These are phyloP conservation scores for Craterostigma plantagineum DNA, from an alignment of 257 asterid species.

Conservation along the genomic window DNA sequence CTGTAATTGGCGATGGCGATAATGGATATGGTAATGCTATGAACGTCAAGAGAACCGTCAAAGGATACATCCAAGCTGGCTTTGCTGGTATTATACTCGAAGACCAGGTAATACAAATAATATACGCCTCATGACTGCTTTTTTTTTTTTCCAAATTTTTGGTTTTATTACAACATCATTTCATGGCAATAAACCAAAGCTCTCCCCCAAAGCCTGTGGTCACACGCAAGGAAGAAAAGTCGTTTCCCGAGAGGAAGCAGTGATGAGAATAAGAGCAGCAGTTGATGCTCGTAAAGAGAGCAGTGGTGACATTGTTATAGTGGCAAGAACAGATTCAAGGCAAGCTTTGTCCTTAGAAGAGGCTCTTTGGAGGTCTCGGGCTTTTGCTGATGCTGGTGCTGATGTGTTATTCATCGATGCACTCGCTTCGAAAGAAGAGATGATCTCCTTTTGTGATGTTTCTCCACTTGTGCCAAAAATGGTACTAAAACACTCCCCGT, in stretches of 20 bases:
- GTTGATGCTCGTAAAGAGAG: constrained; percentile 83
- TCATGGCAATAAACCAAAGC: constrained; percentile 18
- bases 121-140: neutral
- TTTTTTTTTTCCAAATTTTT: neutral
- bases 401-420: constrained; percentile 92
- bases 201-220: constrained; percentile 95
- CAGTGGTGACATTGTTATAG: constrained; percentile 83
- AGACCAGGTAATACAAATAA: constrained; percentile 54
- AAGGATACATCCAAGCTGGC: constrained; percentile 72
- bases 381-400: constrained; percentile 87
- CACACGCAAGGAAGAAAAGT: constrained; percentile 87
- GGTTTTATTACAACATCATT: neutral
- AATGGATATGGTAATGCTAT: constrained; percentile 92
- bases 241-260: constrained; percentile 77
- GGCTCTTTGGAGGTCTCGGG: constrained; percentile 76
- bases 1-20: constrained; percentile 89
- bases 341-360: constrained; percentile 79
- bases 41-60: constrained; percentile 89
- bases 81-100: constrained; percentile 89
- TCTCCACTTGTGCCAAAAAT: constrained; percentile 72
- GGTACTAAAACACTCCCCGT: constrained; percentile 26
- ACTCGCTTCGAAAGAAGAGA: constrained; percentile 82
- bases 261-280: constrained; percentile 71
- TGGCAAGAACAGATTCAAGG: constrained; percentile 95
- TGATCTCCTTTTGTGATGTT: constrained; percentile 66